These are phyloP conservation scores for Phytophthora foliorum DNA, from an alignment of 352 stramenopile species.

Conservation along the genomic window DNA sequence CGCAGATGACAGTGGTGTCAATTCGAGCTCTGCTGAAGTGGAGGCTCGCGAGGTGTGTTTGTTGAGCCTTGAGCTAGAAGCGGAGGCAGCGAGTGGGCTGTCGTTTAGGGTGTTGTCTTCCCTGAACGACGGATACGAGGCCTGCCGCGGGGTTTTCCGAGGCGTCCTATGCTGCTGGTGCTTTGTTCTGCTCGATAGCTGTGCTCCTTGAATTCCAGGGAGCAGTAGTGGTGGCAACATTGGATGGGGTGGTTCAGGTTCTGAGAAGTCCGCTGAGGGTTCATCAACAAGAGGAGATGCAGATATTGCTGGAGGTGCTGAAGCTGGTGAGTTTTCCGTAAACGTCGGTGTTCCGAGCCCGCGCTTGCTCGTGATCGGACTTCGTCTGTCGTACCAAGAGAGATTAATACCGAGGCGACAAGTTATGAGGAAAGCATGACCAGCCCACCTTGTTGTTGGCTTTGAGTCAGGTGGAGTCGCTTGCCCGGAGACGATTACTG, in stretches of 20 bases:
- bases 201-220: constrained; percentile 9
- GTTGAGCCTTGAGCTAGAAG: constrained; percentile 6
- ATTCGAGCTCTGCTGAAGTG: constrained; percentile 13
- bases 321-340: constrained; percentile 6
- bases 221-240: constrained; percentile 30
- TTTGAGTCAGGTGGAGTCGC: constrained; percentile 30
- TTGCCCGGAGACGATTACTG: constrained; percentile 8
- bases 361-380: constrained; percentile 40
- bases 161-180: constrained; percentile 20
- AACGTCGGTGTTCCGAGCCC: constrained; percentile 22
- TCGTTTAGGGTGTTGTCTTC: neutral
- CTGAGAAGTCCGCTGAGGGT: neutral
- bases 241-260: constrained; percentile 3
- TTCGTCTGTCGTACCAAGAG: constrained; percentile 20
- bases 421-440: neutral
- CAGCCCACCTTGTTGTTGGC: constrained; percentile 21
- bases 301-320: constrained; percentile 15
- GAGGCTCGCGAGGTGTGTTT: constrained; percentile 11
- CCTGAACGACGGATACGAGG: neutral
- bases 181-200: constrained; percentile 10
- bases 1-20: constrained; percentile 42
- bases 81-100: constrained; percentile 13
- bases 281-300: neutral
- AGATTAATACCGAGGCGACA: neutral
- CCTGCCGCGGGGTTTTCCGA: constrained; percentile 17